A percentile compares a stretch with the other conserved stretches of the same genome.
These are phyloP conservation scores for Lipomyces mesembrius DNA, from an alignment of 805 yeast species.

Conservation along the genomic window DNA sequence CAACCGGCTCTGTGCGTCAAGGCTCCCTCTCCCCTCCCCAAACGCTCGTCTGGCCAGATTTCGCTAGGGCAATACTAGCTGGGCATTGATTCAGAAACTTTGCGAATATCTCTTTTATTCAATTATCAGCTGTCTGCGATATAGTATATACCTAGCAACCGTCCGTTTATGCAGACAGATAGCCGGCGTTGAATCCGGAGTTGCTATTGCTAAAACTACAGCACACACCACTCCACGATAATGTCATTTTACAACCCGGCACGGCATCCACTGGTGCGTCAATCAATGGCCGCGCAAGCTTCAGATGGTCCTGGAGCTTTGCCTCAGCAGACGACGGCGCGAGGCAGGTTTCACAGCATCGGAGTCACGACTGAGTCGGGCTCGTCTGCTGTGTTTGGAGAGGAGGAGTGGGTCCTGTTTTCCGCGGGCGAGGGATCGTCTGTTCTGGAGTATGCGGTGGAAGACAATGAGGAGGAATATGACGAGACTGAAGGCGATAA, in stretches of 20 bases:
- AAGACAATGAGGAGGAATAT: conserved; percentile 30
- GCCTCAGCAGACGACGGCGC: conserved; percentile 2
- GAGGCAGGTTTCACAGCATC: conserved; percentile 1
- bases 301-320: neutral
- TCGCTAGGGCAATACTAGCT: neutral
- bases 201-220: neutral
- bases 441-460: conserved; percentile 16
- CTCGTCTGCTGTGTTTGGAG: conserved; percentile 3
- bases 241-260: conserved; percentile 34
- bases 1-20: too few relatives aligned
- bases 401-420: conserved; percentile 49
- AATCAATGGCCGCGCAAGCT: conserved; percentile 10
- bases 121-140: neutral
- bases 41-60: neutral
- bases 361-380: conserved; percentile 15
- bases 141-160: neutral
- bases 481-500: conserved; percentile 23
- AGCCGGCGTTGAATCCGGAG: neutral
- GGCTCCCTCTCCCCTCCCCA: too few relatives aligned
- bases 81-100: neutral
- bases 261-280: conserved; percentile 34
- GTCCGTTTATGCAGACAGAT: neutral
- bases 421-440: conserved; percentile 42
- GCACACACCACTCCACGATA: neutral
- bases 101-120: neutral